Evolutionary conservation across 768 basidiomycete species (phyloP).

Genomic region (Dentipellis fragilis): DNA sequence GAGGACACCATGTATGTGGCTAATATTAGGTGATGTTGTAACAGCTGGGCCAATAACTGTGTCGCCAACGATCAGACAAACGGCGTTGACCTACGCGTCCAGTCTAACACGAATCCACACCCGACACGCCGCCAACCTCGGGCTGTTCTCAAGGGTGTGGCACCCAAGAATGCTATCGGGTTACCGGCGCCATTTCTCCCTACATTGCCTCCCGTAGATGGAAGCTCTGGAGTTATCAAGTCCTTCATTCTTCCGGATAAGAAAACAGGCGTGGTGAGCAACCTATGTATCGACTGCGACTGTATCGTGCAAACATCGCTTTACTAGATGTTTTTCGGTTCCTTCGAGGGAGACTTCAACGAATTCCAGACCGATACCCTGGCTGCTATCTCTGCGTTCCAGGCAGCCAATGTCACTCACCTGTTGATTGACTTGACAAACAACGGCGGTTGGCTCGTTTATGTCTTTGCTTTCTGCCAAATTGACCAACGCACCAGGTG

Average conservation of each 20-base stretch:
- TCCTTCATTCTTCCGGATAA: constrained; percentile 46
- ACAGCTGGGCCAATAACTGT: constrained; percentile 53
- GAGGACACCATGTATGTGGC: too few relatives aligned
- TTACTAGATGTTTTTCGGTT: constrained; percentile 50
- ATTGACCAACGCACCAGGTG: constrained; percentile 22
- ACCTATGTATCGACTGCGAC: too few relatives aligned
- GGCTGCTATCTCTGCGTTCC: constrained; percentile 34
- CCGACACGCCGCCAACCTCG: constrained; percentile 16
- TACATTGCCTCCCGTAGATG: constrained; percentile 32
- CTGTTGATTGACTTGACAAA: constrained; percentile 51
- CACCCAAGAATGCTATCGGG: constrained; percentile 28
- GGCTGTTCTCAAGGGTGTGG: constrained; percentile 26
- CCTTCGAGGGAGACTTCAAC: constrained; percentile 40
- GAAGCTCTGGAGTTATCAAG: constrained; percentile 43
- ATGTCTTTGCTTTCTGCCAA: not conserved
- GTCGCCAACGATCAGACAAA: constrained; percentile 40
- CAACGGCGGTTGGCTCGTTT: constrained; percentile 41
- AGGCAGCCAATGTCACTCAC: constrained; percentile 36
- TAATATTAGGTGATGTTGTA: too few relatives aligned
- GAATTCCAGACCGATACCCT: constrained; percentile 43
- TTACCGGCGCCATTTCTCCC: constrained; percentile 43
- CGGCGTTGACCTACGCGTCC: constrained; percentile 33
- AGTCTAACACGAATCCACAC: not conserved
- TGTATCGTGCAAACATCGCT: not conserved
- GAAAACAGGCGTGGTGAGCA: constrained; percentile 43